Percentiles rank a stretch among this genome's conserved stretches.
Evolutionary conservation across 164 flowering plant species (phyloP).

Genomic region (Piper longum): DNA sequence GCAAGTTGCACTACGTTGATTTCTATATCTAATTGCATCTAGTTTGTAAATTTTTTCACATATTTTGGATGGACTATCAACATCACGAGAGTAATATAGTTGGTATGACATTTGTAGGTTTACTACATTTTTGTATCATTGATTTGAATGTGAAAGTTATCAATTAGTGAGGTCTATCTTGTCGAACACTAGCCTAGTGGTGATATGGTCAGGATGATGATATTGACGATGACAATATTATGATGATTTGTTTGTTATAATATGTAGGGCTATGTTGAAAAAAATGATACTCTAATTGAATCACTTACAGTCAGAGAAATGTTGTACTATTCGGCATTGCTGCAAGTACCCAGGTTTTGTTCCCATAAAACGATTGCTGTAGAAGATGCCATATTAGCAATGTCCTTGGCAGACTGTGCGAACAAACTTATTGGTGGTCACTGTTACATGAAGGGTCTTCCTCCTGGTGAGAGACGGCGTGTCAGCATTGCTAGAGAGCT

Average conservation of each 20-base stretch:
- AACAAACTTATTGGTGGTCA: slow-evolving; percentile 93
- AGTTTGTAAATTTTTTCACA: too few species aligned
- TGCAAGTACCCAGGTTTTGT: slow-evolving; percentile 91
- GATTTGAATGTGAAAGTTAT: too few species aligned
- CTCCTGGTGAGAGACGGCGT: slow-evolving; percentile 87
- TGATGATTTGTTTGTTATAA: not conserved
- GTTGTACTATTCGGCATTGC: slow-evolving; percentile 79
- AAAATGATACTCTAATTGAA: slow-evolving; percentile 69
- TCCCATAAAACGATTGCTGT: slow-evolving; percentile 68
- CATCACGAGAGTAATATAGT: too few species aligned
- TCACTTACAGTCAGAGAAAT: slow-evolving; percentile 93
- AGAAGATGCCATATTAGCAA: slow-evolving; percentile 89
- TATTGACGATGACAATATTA: not conserved
- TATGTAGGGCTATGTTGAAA: slow-evolving; percentile 80
- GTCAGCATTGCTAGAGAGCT: slow-evolving; percentile 94
- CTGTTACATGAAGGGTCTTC: slow-evolving; percentile 86
- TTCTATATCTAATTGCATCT: too few species aligned
- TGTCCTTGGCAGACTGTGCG: slow-evolving; percentile 85
- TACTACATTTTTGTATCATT: too few species aligned
- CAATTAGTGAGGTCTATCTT: too few species aligned
- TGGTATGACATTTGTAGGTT: too few species aligned
- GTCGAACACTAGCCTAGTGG: too few species aligned
- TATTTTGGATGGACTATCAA: too few species aligned
- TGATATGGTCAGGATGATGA: too few species aligned
- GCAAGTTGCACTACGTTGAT: too few species aligned